A percentile compares a stretch with the other conserved stretches of the same genome.
phyloP scores from a whole-genome alignment of 495 filamentous ascomycete species.

The Penicillium pancosmium region DNA sequence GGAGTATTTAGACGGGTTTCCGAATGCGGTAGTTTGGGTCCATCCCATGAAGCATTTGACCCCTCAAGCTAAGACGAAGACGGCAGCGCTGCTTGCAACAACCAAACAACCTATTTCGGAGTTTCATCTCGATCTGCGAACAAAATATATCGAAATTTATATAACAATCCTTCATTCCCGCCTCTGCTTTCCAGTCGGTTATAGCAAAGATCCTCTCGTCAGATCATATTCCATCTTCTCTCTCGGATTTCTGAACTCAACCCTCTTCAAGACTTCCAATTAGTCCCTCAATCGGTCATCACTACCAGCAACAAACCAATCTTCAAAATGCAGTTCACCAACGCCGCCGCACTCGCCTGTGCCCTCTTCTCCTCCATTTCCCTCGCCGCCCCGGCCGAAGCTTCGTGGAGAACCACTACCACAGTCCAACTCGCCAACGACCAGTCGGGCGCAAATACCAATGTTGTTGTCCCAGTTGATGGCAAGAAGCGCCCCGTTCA shows the following conservation, averaged over 20 bases:
- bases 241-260: neutral
- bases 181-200: neutral
- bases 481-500: slow-evolving; percentile 24
- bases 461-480: slow-evolving; percentile 23
- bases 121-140: slow-evolving; percentile 2
- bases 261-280: neutral
- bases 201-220: slow-evolving; percentile 2
- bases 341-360: slow-evolving; percentile 17
- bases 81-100: slow-evolving; percentile 5
- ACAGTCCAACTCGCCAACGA: slow-evolving; percentile 30
- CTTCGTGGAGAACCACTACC: slow-evolving; percentile 12
- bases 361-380: slow-evolving; percentile 17
- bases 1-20: neutral
- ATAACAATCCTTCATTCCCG: slow-evolving; percentile 2
- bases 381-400: slow-evolving; percentile 15
- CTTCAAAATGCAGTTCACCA: slow-evolving; percentile 24
- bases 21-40: slow-evolving; percentile 13
- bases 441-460: slow-evolving; percentile 22
- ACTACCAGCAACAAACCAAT: neutral
- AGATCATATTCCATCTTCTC: neutral
- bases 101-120: neutral
- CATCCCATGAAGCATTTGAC: neutral
- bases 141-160: neutral
- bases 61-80: slow-evolving; percentile 11
- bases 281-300: neutral